A percentile compares a stretch with the other conserved stretches of the same genome.
These are phyloP conservation scores for Melastoma malabathricum DNA, from an alignment of 345 rosid genomes.

Conservation along the genomic window DNA sequence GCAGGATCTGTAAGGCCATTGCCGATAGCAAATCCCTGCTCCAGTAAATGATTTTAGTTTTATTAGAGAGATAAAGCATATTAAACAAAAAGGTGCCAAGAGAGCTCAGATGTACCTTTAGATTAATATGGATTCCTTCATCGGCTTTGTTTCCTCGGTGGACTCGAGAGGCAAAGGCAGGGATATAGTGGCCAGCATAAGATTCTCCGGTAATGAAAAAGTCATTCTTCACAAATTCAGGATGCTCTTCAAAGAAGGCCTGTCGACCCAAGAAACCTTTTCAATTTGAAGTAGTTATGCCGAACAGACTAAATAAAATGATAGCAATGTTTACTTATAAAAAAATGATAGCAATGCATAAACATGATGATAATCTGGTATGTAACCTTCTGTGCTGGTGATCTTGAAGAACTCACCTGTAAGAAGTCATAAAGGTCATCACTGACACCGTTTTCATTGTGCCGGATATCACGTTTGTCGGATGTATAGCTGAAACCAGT, in stretches of 20 bases:
- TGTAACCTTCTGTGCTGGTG: too few species aligned
- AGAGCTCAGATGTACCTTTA: conserved; percentile 39
- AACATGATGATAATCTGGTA: too few species aligned
- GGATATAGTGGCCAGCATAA: conserved; percentile 99
- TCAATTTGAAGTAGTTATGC: not conserved
- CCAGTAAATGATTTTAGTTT: conserved; percentile 10
- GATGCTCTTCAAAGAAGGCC: conserved; percentile 95
- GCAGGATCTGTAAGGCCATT: conserved; percentile 97
- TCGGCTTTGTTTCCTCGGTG: conserved; percentile 87
- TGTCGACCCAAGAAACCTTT: conserved; percentile 7
- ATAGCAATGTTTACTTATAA: too few species aligned
- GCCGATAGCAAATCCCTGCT: conserved; percentile 97
- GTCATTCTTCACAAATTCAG: conserved; percentile 59
- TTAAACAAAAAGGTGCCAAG: too few species aligned
- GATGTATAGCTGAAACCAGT: conserved; percentile 95
- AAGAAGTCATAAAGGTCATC: conserved; percentile 87
- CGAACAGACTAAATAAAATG: too few species aligned
- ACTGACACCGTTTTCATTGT: conserved; percentile 79
- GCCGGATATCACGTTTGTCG: conserved; percentile 76
- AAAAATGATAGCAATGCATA: too few species aligned
- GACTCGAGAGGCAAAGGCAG: conserved; percentile 90
- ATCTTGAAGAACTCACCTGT: conserved; percentile 35
- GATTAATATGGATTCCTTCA: conserved; percentile 74
- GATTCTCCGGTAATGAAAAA: conserved; percentile 97
- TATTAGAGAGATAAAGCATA: not conserved